A percentile compares a stretch with the other conserved stretches of the same genome.
Conservation (phyloP, 805 yeast species). For the Myxozyma melibiosi region DNA sequence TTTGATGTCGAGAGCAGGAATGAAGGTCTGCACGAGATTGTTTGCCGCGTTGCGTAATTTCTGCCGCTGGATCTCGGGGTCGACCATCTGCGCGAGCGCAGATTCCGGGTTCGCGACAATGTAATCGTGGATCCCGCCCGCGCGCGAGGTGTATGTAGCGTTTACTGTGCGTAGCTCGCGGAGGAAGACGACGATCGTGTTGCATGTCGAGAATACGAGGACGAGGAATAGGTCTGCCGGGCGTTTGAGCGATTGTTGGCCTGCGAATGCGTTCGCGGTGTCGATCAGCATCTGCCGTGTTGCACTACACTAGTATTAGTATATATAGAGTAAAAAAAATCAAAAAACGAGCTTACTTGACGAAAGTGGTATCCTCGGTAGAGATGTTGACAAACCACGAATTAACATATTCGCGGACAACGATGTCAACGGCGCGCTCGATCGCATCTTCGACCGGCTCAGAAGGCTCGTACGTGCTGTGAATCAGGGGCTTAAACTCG, state of each 20-base stretch:
- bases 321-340: neutral
- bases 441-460: slow-evolving; percentile 18
- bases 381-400: slow-evolving; percentile 19
- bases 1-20: slow-evolving; percentile 29
- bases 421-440: slow-evolving; percentile 24
- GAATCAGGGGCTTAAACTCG: slow-evolving; percentile 22
- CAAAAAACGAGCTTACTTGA: slow-evolving; percentile 6
- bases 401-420: slow-evolving; percentile 25
- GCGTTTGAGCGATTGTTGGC: slow-evolving; percentile 28
- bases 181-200: slow-evolving; percentile 33
- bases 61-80: slow-evolving; percentile 30
- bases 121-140: slow-evolving; percentile 31
- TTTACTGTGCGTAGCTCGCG: slow-evolving; percentile 32
- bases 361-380: slow-evolving; percentile 22
- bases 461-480: slow-evolving; percentile 16
- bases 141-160: slow-evolving; percentile 21
- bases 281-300: slow-evolving; percentile 32
- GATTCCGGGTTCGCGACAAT: slow-evolving; percentile 34
- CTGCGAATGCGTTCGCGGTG: slow-evolving; percentile 43
- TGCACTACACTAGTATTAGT: no score
- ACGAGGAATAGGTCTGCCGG: slow-evolving; percentile 32
- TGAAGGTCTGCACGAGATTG: slow-evolving; percentile 32
- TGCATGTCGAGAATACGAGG: slow-evolving; percentile 31
- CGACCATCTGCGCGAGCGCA: slow-evolving; percentile 35
- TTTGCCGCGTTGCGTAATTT: slow-evolving; percentile 33